Base-by-base conservation (phyloP, 352 stramenopile species). In the Peronospora destructor region DNA sequence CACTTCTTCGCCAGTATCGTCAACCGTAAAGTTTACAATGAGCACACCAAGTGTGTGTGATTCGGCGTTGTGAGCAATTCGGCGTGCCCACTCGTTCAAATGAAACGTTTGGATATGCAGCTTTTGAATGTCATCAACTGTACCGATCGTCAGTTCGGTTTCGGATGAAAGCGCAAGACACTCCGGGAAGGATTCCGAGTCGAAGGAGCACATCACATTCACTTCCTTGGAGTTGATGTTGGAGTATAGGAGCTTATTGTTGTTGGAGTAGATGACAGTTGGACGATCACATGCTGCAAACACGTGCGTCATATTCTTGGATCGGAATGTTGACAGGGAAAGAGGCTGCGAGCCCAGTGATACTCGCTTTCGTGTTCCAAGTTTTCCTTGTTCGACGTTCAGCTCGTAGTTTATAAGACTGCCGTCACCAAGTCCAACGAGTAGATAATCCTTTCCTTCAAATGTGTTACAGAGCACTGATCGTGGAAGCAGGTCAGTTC, bases 91-190 rank as follows among this genome's bases (percentile, higher is more conserved):
- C 67, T 98, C 95, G 28, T 94, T 90, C 12, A 98, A 59, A 45
- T 84, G 88, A 51, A 96, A 92, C 28, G 95, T 97, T 50, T 97
- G 95, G 41, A 99, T 97, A 72, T 99, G 96, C 30, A 99, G 81
- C 59, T 98, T 98, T 60, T 99, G 94, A 58, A 99, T 98, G 60
- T 98, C 90, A 59, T 99, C 95, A 34, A 99, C 97, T 3, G 91
- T 97, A 26, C 96, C 96, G 40, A 99, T 95, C 4, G 88, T 94
- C 17, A 99, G 64, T 44, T 92, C 91, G 49, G 87, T 84, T 61
- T 98, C 94, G 8, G 96, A 97, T 4, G 94, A 90, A 9, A 99
- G 66, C 17, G 95, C 95, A 2, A 99, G 76, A 51, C 95, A 98
- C 53, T 98, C 87, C 1, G 90, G 91, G 50, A 98, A 96, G 12